Evolutionary conservation across 169 alveolate species (phyloP), one percentile per base, ranked within the genome.

Genomic region (Plasmodium cynomolgi): DNA sequence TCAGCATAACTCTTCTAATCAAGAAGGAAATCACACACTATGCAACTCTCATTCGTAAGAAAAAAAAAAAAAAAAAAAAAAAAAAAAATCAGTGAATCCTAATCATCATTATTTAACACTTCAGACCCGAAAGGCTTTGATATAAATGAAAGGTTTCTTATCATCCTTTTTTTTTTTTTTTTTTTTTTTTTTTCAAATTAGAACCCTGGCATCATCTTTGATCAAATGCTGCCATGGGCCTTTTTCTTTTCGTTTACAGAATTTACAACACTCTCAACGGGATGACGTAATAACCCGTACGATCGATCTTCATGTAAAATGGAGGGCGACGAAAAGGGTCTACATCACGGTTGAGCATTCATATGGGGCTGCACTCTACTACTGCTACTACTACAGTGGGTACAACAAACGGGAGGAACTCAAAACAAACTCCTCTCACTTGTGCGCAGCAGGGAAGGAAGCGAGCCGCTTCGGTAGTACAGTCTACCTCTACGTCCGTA

Each of bases 81-180:
- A 62, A 74, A 74, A 58, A 33, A 84, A 84, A 84, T 84, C 93
- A 84, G 93, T 41, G 54, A 17, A 29, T 84, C 77, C 33, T 56
- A 26, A 41, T 84, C 83, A 41, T 84, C 82, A 62, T 47, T 23
- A 29, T 50, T 34, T 82, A 9, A 17, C 47, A 20, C 84, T 50
- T 84, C 93, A 84, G 93, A 84, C 93, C 93, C 93, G 93, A 84
- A 84, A 84, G 93, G 93, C 93, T 84, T 84, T 84, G 83, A 58
- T 71, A 26, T 71, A 29, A 50, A 58, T 37, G 39, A 47, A 84
- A 29, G 79, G 58, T 58, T 47, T 84, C 93, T 62, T 62, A 84
- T 84, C 93, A 84, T 39, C 56, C 34, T 84, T 84, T 84, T 77
- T 39, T 77, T 39, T 77, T 39, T 39, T 26, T 77, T 34, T 83